These are phyloP conservation scores for Kodamaea sp. DNA, from an alignment of 1,139 yeast species.

Conservation along the genomic window DNA sequence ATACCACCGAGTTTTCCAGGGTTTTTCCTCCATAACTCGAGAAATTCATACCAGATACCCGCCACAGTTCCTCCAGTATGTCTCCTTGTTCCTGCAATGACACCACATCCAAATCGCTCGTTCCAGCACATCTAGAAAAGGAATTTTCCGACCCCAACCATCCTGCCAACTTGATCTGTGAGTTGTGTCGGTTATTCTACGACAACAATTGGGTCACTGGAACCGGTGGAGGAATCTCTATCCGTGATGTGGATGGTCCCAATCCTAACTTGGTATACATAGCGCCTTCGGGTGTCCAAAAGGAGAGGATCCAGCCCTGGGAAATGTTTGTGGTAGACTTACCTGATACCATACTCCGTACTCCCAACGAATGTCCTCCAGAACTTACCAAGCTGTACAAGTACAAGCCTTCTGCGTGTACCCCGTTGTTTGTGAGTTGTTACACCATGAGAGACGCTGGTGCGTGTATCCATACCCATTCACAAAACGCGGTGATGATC, in stretches of 20 bases:
- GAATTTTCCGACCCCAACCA: slow-evolving; percentile 53
- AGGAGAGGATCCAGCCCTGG: slow-evolving; percentile 79
- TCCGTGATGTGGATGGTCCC: slow-evolving; percentile 53
- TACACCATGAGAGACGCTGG: slow-evolving; percentile 76
- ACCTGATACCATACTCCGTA: slow-evolving; percentile 55
- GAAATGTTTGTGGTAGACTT: slow-evolving; percentile 79
- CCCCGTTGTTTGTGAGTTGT: slow-evolving; percentile 82
- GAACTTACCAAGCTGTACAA: slow-evolving; percentile 44
- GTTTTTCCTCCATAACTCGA: no score
- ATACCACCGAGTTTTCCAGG: no score
- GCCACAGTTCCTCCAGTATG: no score
- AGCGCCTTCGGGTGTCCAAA: slow-evolving; percentile 96
- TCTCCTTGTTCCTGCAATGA: no score
- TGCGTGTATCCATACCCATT: slow-evolving; percentile 94
- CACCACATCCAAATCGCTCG: no score
- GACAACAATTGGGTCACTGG: slow-evolving; percentile 92
- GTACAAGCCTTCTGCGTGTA: slow-evolving; percentile 89
- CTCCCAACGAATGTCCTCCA: slow-evolving; percentile 51
- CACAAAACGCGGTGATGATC: slow-evolving; percentile 83
- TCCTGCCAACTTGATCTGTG: slow-evolving; percentile 86
- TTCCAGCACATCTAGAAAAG: slow-evolving; percentile 2
- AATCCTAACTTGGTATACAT: slow-evolving; percentile 60
- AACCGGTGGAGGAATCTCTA: slow-evolving; percentile 93
- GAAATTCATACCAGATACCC: no score
- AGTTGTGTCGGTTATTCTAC: slow-evolving; percentile 75